Evolutionary conservation across 1,284 basidiomycete genomes (phyloP).

Genomic region (Leccinum griseonigrum): DNA sequence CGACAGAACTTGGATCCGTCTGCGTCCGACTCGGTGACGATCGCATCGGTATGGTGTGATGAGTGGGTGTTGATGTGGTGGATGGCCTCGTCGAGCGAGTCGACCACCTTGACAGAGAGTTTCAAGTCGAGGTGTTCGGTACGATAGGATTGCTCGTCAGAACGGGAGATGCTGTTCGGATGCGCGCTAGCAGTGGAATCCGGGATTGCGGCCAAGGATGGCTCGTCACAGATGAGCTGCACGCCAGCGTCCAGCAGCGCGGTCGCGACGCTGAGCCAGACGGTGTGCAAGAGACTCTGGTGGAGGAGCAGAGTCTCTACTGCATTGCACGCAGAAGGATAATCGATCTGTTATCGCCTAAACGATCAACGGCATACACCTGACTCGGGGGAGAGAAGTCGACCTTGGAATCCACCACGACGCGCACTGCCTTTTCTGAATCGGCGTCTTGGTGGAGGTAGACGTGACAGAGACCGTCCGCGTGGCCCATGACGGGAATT

Average conservation of each 20-base stretch:
- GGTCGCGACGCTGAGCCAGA: conserved; percentile 81
- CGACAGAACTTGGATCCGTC: conserved; percentile 78
- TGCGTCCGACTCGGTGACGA: conserved; percentile 79
- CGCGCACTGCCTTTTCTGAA: conserved; percentile 72
- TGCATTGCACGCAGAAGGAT: conserved; percentile 96
- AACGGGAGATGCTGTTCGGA: conserved; percentile 46
- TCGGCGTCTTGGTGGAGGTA: conserved; percentile 87
- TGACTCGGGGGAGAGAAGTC: conserved; percentile 11
- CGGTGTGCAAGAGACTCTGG: conserved; percentile 58
- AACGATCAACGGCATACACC: neutral
- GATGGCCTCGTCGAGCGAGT: conserved; percentile 74
- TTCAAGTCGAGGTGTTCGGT: conserved; percentile 89
- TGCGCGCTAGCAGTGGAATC: conserved; percentile 52
- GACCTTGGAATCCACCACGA: conserved; percentile 93
- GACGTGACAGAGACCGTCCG: conserved; percentile 90
- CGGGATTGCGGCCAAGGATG: conserved; percentile 33
- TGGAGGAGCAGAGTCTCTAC: conserved; percentile 91
- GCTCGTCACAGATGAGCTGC: conserved; percentile 75
- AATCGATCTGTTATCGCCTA: conserved; percentile 65
- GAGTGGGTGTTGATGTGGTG: conserved; percentile 90
- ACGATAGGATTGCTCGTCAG: conserved; percentile 65
- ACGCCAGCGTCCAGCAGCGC: conserved; percentile 74
- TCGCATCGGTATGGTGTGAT: conserved; percentile 94
- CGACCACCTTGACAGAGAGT: conserved; percentile 76
- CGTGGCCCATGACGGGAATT: conserved; percentile 99